Conservation (phyloP, 2,329 filamentous ascomycete species). For the Neonectria coccinea region DNA sequence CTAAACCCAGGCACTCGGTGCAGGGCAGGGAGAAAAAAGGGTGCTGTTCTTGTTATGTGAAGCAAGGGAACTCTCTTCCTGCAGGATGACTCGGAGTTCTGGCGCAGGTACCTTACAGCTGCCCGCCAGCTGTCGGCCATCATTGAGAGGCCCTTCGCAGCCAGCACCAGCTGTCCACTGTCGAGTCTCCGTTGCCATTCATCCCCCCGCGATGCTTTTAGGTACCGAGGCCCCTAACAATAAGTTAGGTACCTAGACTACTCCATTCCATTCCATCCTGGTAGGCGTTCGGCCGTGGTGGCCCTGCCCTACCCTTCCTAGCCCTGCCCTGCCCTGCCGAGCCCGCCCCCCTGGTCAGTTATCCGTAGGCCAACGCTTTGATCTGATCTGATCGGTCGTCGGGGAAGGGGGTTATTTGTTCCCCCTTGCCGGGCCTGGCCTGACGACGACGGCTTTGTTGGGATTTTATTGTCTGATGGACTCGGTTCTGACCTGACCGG, state of each 20-base stretch:
- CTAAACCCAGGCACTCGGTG: background rate
- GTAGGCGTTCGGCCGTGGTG: conserved; percentile 19
- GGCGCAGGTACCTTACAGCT: conserved; percentile 18
- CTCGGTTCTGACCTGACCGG: conserved; percentile 24
- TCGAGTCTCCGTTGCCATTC: background rate
- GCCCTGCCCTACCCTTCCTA: conserved; percentile 26
- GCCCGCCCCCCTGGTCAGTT: conserved; percentile 16
- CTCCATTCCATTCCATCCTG: conserved; percentile 14
- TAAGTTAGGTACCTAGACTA: too few species aligned
- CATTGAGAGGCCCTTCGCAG: conserved; percentile 5
- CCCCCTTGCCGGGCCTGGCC: conserved; percentile 18
- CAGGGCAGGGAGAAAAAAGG: background rate
- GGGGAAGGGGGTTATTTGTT: conserved; percentile 4
- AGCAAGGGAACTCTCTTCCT: background rate
- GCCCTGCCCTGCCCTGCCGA: conserved; percentile 23
- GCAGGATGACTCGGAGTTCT: conserved; percentile 15
- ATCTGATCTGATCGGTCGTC: conserved; percentile 24
- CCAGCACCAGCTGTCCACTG: conserved; percentile 6
- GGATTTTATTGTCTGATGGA: conserved; percentile 18
- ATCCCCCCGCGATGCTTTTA: background rate
- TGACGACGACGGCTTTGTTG: conserved; percentile 28
- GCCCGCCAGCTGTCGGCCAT: conserved; percentile 7
- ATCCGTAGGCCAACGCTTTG: conserved; percentile 12
- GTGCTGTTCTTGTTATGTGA: background rate
- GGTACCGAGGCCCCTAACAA: too few species aligned